phyloP scores from a whole-genome alignment of 2,329 filamentous ascomycete genomes.

The Trichophyton benhamiae region DNA sequence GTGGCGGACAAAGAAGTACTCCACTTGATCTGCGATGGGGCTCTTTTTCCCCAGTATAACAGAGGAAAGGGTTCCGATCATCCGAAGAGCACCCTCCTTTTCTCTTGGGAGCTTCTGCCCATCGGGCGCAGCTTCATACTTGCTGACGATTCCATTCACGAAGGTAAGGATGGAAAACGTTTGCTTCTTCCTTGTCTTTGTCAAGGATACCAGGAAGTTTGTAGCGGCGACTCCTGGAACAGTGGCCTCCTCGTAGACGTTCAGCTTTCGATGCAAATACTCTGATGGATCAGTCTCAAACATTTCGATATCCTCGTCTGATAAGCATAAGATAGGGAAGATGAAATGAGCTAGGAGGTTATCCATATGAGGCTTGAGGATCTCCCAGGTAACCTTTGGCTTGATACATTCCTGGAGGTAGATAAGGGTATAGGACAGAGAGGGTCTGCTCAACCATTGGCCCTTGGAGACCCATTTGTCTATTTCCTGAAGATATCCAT shows the following conservation, averaged over 20 bases:
- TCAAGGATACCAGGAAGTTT: constrained; percentile 89
- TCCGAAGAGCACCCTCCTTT: constrained; percentile 90
- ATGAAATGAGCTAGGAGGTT: constrained; percentile 88
- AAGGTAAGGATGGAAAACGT: constrained; percentile 91
- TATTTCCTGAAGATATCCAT: constrained; percentile 85
- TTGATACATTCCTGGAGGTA: constrained; percentile 96
- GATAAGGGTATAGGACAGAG: constrained; percentile 81
- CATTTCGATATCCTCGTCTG: constrained; percentile 80
- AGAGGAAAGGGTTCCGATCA: constrained; percentile 90
- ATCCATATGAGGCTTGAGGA: constrained; percentile 85
- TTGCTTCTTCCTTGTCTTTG: constrained; percentile 88
- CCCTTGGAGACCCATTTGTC: constrained; percentile 96
- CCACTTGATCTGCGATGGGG: constrained; percentile 91
- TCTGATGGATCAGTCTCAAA: constrained; percentile 92
- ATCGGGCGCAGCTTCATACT: constrained; percentile 72
- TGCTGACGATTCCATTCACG: constrained; percentile 87
- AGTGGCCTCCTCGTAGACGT: constrained; percentile 95
- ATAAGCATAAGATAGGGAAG: constrained; percentile 88
- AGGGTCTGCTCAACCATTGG: constrained; percentile 86
- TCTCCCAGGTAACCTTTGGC: constrained; percentile 91
- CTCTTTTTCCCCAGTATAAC: constrained; percentile 97
- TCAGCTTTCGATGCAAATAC: constrained; percentile 92
- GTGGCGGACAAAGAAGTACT: constrained; percentile 96
- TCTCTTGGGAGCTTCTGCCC: constrained; percentile 86
- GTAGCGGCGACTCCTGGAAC: constrained; percentile 90